A percentile compares a stretch with the other conserved stretches of the same genome.
Conservation (phyloP, 2,329 filamentous ascomycete genomes). For the Basipetospora chlamydospora region DNA sequence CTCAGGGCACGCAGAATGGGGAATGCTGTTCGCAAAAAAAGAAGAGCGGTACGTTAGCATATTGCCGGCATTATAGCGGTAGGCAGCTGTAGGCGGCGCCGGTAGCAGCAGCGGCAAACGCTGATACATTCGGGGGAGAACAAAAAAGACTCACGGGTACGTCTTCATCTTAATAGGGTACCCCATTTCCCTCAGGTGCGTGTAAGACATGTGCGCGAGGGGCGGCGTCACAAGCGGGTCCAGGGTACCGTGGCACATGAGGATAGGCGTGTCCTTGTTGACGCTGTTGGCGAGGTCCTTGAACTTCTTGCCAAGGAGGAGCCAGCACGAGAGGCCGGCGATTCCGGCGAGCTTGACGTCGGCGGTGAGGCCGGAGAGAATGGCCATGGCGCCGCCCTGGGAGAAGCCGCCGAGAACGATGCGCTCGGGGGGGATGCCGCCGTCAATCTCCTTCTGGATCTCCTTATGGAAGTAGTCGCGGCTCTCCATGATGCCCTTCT, state of each 20-base stretch:
- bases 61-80: too few species aligned
- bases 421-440: slow-evolving; percentile 66
- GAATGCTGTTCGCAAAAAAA: slow-evolving; percentile 36
- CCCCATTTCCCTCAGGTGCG: slow-evolving; percentile 53
- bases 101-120: too few species aligned
- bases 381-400: slow-evolving; percentile 75
- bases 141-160: slow-evolving; percentile 44
- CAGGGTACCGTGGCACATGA: slow-evolving; percentile 74
- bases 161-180: slow-evolving; percentile 62
- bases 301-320: slow-evolving; percentile 46
- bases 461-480: slow-evolving; percentile 64
- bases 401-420: slow-evolving; percentile 80
- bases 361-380: slow-evolving; percentile 64
- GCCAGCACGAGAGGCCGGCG: slow-evolving; percentile 70
- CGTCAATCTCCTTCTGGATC: slow-evolving; percentile 65
- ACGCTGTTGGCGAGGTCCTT: slow-evolving; percentile 22
- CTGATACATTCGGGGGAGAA: too few species aligned
- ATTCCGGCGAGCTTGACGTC: slow-evolving; percentile 71
- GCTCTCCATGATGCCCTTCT: slow-evolving; percentile 57
- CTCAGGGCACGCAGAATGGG: slow-evolving; percentile 59
- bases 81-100: too few species aligned
- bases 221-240: slow-evolving; percentile 59
- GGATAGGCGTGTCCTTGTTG: slow-evolving; percentile 60
- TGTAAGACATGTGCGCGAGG: slow-evolving; percentile 53
- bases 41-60: neutral